A percentile compares a stretch with the other conserved stretches of the same genome.
These are phyloP conservation scores for Linderniella brevidens DNA, from an alignment of 257 asterid genomes.

Conservation along the genomic window DNA sequence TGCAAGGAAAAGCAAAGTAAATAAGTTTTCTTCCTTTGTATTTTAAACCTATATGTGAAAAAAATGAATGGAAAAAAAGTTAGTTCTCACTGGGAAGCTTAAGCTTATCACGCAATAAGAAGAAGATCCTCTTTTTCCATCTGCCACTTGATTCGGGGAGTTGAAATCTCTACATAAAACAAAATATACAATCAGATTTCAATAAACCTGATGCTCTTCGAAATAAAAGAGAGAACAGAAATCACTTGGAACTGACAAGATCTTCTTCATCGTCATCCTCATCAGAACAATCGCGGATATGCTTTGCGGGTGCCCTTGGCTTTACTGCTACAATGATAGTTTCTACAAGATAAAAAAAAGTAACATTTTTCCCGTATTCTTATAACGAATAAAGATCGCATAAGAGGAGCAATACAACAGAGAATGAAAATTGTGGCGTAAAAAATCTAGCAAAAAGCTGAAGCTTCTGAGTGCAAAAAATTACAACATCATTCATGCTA, in stretches of 20 bases:
- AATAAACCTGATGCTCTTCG: constrained; percentile 6
- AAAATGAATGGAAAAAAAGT: constrained; percentile 6
- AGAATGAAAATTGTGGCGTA: not conserved
- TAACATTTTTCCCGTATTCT: constrained; percentile 6
- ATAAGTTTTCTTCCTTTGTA: constrained; percentile 2
- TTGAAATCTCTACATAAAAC: constrained; percentile 34
- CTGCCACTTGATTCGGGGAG: constrained; percentile 61
- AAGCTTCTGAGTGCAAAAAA: too few relatives aligned
- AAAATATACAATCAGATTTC: constrained; percentile 9
- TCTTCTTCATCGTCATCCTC: constrained; percentile 71
- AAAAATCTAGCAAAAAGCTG: too few relatives aligned
- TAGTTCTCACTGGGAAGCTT: constrained; percentile 60
- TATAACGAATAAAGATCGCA: constrained; percentile 5
- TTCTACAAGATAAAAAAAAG: constrained; percentile 23
- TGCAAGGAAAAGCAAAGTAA: constrained; percentile 20
- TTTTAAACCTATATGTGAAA: not conserved
- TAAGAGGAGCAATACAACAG: constrained; percentile 1
- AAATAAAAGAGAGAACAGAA: constrained; percentile 5
- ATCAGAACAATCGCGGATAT: constrained; percentile 28
- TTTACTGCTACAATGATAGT: constrained; percentile 62
- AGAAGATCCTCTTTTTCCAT: constrained; percentile 71
- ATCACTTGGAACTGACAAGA: constrained; percentile 36
- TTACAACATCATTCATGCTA: too few relatives aligned
- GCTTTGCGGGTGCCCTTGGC: constrained; percentile 79
- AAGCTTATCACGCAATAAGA: constrained; percentile 42